Base-by-base conservation (phyloP, 2,329 filamentous ascomycete species). In the Aspergillus luchuensis region DNA sequence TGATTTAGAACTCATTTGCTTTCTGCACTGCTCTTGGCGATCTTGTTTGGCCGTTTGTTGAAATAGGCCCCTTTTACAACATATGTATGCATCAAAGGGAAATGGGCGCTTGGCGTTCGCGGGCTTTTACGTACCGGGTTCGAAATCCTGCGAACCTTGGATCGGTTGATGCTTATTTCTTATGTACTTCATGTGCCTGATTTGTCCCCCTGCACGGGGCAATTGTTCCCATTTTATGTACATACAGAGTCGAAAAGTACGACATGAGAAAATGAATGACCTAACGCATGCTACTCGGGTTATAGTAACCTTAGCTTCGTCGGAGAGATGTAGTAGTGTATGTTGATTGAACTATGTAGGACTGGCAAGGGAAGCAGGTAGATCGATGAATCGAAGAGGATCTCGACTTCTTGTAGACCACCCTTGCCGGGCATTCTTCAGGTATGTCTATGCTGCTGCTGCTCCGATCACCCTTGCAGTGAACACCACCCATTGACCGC, bases 181-280 rank as follows among this genome's bases (percentile, higher is more conserved):
- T 17, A 50, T 50, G 47, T 50, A 33, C 25, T 30, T 49, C 25
- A 30, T 50, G 7, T 25, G 23, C 23, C 23, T 30, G 25, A 10
- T 17, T 52, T 28, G 38, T 30, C 10, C n/a, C 33, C 23, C 13
- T 25, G 39, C 47, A 39, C n/a, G 49, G 28, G 47, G 54, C 21
- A 21, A 30, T 50, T 63, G 58, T 60, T 60, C 58, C 57, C 57
- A 28, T 52, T 58, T 47, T 28, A 5, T 53, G 21, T 58, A 28
- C 55, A 62, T 58, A 28, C 55, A 58, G 38, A 57, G 50, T 50
- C 54, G n/a, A 58, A 62, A 60, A 52, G 54, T 58, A 60, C 45
- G 58, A 56, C 58, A 60, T 50, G 61, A 60, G 57, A 57, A 63
- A 58, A 63, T 51, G 57, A 49, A 60, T 48, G 33, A 57, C 43